Evolutionary conservation across 164 flowering plant species (phyloP).

Genomic region (Cinnamomum chago): DNA sequence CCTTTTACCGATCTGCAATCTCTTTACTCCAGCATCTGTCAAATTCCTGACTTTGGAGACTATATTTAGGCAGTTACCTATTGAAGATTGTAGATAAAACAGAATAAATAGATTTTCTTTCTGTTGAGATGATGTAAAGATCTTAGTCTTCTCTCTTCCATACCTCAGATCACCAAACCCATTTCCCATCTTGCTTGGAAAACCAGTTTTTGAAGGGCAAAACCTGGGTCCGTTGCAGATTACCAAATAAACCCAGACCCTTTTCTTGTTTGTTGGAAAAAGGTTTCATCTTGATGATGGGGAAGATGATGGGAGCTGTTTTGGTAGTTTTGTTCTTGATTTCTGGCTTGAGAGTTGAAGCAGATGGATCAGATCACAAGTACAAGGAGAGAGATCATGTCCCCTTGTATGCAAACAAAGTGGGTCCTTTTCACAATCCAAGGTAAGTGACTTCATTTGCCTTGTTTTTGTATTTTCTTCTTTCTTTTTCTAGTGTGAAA

Average conservation of each 20-base stretch:
- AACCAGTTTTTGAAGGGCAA: background rate
- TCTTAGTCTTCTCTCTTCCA: background rate
- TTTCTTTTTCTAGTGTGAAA: too few relatives aligned
- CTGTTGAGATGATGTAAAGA: too few relatives aligned
- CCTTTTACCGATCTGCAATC: background rate
- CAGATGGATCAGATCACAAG: slow-evolving; percentile 21
- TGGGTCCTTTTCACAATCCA: slow-evolving; percentile 25
- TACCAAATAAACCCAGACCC: background rate
- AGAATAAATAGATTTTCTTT: background rate
- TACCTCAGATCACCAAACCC: background rate
- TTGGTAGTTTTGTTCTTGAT: slow-evolving; percentile 6
- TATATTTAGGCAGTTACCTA: background rate
- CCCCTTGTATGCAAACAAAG: slow-evolving; percentile 24
- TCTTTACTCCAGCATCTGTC: background rate
- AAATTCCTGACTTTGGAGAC: background rate
- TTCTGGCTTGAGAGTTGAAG: slow-evolving; percentile 10
- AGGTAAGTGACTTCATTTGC: slow-evolving; percentile 5
- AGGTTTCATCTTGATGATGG: background rate
- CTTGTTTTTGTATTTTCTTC: background rate
- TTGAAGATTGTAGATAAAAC: background rate
- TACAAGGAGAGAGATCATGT: slow-evolving; percentile 17
- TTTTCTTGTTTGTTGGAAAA: background rate
- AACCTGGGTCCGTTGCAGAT: background rate
- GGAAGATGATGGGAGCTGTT: slow-evolving; percentile 10
- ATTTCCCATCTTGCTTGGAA: background rate